A percentile compares a stretch with the other conserved stretches of the same genome.
Evolutionary conservation across 2,329 filamentous ascomycete species (phyloP).

Genomic region (Alternaria triticimaculans): DNA sequence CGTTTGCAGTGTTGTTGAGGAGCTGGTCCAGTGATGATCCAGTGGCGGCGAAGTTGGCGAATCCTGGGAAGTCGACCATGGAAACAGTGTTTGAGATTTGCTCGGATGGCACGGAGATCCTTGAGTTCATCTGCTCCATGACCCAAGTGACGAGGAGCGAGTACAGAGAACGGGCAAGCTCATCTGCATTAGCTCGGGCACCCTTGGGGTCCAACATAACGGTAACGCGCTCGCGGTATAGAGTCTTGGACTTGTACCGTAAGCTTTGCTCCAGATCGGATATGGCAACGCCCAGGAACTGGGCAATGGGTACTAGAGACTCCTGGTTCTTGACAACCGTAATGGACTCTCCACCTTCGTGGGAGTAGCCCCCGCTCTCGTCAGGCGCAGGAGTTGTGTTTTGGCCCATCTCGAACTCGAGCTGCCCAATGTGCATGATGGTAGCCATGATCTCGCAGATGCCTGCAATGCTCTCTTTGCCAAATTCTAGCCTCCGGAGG

Average conservation of each 20-base stretch:
- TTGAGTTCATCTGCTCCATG: slow-evolving; percentile 90
- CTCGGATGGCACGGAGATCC: slow-evolving; percentile 85
- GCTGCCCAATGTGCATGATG: slow-evolving; percentile 96
- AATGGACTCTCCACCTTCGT: slow-evolving; percentile 85
- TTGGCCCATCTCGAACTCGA: slow-evolving; percentile 86
- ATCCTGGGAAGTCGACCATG: slow-evolving; percentile 95
- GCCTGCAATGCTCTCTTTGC: slow-evolving; percentile 90
- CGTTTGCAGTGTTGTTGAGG: slow-evolving; percentile 90
- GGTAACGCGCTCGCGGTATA: slow-evolving; percentile 95
- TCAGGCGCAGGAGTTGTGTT: slow-evolving; percentile 80
- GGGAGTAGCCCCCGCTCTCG: slow-evolving; percentile 94
- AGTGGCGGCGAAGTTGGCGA: slow-evolving; percentile 82
- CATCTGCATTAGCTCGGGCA: slow-evolving; percentile 89
- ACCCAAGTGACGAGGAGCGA: slow-evolving; percentile 92
- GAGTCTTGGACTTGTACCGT: slow-evolving; percentile 95
- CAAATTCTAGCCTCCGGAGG: slow-evolving; percentile 90
- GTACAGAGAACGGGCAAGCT: slow-evolving; percentile 91
- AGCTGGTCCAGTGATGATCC: slow-evolving; percentile 89
- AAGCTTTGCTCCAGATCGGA: slow-evolving; percentile 85
- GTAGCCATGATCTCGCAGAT: slow-evolving; percentile 93
- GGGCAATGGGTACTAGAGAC: slow-evolving; percentile 81
- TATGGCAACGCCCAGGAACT: slow-evolving; percentile 88
- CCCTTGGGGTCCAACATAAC: slow-evolving; percentile 95
- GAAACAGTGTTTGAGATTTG: slow-evolving; percentile 91
- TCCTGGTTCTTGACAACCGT: slow-evolving; percentile 96